These are phyloP conservation scores for Pochonia chlamydosporia DNA, from an alignment of 2,329 filamentous ascomycete genomes.

Conservation along the genomic window DNA sequence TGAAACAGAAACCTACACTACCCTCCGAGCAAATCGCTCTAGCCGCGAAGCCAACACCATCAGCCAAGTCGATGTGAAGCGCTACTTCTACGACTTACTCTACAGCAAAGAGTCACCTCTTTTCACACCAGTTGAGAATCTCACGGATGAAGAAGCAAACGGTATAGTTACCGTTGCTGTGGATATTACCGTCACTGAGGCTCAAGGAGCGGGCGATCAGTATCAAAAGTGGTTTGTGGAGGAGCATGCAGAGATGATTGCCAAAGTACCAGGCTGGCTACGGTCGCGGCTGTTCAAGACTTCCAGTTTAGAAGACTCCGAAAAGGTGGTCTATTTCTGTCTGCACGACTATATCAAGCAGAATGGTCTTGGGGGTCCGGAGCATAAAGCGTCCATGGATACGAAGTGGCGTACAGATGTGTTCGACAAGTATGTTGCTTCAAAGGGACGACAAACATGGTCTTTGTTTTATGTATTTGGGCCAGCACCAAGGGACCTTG, in stretches of 20 bases:
- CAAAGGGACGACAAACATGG: slow-evolving; percentile 56
- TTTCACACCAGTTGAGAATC: slow-evolving; percentile 55
- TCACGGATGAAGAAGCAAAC: slow-evolving; percentile 51
- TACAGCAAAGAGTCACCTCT: slow-evolving; percentile 47
- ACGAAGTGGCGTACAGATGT: slow-evolving; percentile 59
- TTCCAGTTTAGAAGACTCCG: slow-evolving; percentile 52
- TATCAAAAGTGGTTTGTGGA: slow-evolving; percentile 66
- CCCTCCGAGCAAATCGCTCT: slow-evolving; percentile 53
- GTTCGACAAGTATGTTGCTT: slow-evolving; percentile 50
- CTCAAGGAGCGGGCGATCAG: slow-evolving; percentile 44
- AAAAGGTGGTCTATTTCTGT: slow-evolving; percentile 50
- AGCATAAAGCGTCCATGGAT: slow-evolving; percentile 55
- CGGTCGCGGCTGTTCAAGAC: slow-evolving; percentile 67
- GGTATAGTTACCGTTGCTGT: slow-evolving; percentile 59
- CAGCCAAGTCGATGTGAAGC: slow-evolving; percentile 55
- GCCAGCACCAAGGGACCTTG: slow-evolving; percentile 63
- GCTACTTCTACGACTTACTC: slow-evolving; percentile 65
- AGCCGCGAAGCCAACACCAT: slow-evolving; percentile 48
- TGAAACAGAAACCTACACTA: slow-evolving; percentile 63
- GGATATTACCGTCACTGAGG: slow-evolving; percentile 47
- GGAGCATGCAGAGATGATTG: slow-evolving; percentile 67
- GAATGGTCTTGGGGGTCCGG: slow-evolving; percentile 61
- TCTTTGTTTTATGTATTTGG: slow-evolving; percentile 77
- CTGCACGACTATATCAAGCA: slow-evolving; percentile 66
- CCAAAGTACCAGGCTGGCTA: slow-evolving; percentile 73